phyloP scores from a whole-genome alignment of 2,329 filamentous ascomycete species.

The Paecilomyces formosus region DNA sequence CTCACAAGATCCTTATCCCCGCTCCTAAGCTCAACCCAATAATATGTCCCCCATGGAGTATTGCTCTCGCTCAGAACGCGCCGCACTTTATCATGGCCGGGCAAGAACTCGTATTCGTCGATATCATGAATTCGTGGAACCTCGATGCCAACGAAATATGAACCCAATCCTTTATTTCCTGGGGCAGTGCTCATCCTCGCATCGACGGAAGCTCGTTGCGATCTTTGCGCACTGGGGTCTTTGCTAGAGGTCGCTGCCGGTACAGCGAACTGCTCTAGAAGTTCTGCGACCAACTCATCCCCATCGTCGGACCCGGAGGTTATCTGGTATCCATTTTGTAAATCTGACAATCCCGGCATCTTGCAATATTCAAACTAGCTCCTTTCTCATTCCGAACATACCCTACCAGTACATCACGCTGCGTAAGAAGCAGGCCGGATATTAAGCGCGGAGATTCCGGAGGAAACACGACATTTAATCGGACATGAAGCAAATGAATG shows the following conservation, averaged over 20 bases:
- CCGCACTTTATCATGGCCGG: constrained; percentile 28
- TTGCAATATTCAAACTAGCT: neutral
- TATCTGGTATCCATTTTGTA: constrained; percentile 1
- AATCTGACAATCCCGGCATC: neutral
- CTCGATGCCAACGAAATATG: constrained; percentile 16
- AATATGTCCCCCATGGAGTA: constrained; percentile 13
- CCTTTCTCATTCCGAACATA: neutral
- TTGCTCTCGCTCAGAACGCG: constrained; percentile 22
- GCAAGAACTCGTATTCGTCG: constrained; percentile 31
- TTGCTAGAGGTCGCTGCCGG: neutral
- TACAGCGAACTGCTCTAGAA: constrained; percentile 10
- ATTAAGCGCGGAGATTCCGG: neutral
- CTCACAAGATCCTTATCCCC: constrained; percentile 29
- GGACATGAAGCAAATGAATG: neutral
- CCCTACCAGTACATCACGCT: neutral
- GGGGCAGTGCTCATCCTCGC: neutral
- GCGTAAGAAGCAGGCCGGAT: neutral
- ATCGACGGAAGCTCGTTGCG: neutral
- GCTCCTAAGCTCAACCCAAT: constrained; percentile 27
- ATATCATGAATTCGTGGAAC: constrained; percentile 22
- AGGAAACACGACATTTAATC: neutral
- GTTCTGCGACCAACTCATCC: constrained; percentile 12
- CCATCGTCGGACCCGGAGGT: constrained; percentile 11
- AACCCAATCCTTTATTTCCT: neutral
- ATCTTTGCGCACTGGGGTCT: neutral